These are phyloP conservation scores for Phoma sp. DNA, from an alignment of 2,329 filamentous ascomycete genomes.

Conservation along the genomic window DNA sequence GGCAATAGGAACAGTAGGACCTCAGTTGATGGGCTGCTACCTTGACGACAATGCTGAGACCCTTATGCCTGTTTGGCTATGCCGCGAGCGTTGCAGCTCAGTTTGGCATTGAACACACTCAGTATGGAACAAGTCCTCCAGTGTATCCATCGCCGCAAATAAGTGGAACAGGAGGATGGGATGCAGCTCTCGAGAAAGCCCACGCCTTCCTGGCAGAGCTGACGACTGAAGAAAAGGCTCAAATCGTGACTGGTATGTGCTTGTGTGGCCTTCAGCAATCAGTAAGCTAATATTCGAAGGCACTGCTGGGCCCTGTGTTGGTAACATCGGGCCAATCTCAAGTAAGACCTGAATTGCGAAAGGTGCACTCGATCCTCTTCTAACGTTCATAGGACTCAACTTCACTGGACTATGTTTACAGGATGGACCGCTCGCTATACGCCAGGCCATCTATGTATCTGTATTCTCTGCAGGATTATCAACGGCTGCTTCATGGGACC, in stretches of 20 bases:
- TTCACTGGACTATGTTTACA: slow-evolving; percentile 51
- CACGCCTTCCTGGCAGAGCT: slow-evolving; percentile 28
- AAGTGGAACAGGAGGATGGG: slow-evolving; percentile 36
- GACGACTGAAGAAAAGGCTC: slow-evolving; percentile 33
- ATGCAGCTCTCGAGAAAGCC: slow-evolving; percentile 30
- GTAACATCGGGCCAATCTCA: slow-evolving; percentile 45
- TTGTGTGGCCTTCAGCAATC: too few species aligned
- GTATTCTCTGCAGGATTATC: slow-evolving; percentile 6
- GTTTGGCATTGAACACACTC: slow-evolving; percentile 28
- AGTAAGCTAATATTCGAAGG: slow-evolving; percentile 13
- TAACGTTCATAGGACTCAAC: slow-evolving; percentile 27
- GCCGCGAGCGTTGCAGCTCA: slow-evolving; percentile 22
- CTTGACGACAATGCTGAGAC: slow-evolving; percentile 1
- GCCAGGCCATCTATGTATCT: slow-evolving; percentile 23
- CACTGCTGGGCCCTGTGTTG: slow-evolving; percentile 38
- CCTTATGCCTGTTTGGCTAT: background rate
- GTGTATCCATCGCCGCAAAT: slow-evolving; percentile 38
- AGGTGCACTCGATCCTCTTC: too few species aligned
- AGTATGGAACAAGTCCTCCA: slow-evolving; percentile 36
- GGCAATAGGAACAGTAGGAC: background rate
- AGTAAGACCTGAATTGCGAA: slow-evolving; percentile 10
- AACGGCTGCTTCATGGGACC: slow-evolving; percentile 11
- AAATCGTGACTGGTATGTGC: slow-evolving; percentile 33
- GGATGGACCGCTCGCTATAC: slow-evolving; percentile 47
- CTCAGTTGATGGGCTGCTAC: background rate